Evolutionary conservation across 2,329 filamentous ascomycete species (phyloP), one percentile per base, ranked within the genome.

Genomic region (Alternaria sp.): DNA sequence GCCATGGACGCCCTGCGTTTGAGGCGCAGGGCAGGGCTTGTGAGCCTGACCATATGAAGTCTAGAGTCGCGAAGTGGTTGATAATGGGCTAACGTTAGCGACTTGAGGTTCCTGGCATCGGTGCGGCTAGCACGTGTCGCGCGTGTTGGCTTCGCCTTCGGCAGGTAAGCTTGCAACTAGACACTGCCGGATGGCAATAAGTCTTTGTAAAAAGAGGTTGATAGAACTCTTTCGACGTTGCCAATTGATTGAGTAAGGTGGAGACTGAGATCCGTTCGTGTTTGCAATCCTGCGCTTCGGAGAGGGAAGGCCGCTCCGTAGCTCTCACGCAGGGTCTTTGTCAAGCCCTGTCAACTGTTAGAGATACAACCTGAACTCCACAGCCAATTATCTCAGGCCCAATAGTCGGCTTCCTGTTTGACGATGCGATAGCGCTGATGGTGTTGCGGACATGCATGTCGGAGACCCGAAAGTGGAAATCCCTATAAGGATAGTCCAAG

Each of bases 1-100:
- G 26, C 17, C 54, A 59, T 43, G 54, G 57, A 44, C 58, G 47
- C 60, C 52, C 50, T 61, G 43, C 30, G 56, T 64, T 64, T 66
- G 47, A 64, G 61, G 66, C 55, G 28, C 30, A 40, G 32, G 36
- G 13, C 43, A 60, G 61, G 50, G 45, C 30, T 50, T 36, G 25
- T 36, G 25, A 46, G 26, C 28, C 56, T 59, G 47, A 28, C 47
- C 52, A 59, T 30, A 60, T n/a, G 17, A 50, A 28, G 28, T 17
- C 10, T 43, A 32, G 40, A 12, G 8, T 30, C 56, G 9, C 9
- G 19, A n/a, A 36, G 12, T 32, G 21, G 30, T 56, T 49, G 43
- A 43, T 11, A 28, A 23, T 55, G 26, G 32, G 17, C 26, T 40
- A 40, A 52, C 21, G 12, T 45, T 25, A 43, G 49, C 44, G 17